Base-by-base conservation (phyloP, 129 eudicot genomes). In the Artemisia tridentata region DNA sequence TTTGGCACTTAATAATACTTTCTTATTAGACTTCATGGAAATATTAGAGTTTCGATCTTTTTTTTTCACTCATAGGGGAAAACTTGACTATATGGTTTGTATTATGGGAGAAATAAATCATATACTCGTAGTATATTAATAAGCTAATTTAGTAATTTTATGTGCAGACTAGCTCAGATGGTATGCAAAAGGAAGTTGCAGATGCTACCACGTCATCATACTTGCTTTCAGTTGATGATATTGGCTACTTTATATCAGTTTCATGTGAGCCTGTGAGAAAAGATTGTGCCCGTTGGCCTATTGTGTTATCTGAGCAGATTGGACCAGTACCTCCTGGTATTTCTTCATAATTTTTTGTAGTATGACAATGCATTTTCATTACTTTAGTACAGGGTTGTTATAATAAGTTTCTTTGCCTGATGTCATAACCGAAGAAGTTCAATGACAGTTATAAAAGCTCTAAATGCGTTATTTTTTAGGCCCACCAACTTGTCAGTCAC, bases 241-340 rank as follows among this genome's bases (percentile, higher is more conserved):
- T 90, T 81, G 91, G 96, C 50, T 87, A 49, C 78, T 85, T 83
- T 57, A 38, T 93, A 74, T 93, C 91, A 18, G 96, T 88, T 69
- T 90, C 96, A 47, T 93, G 99, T 68, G 99, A 90, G 79, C 97
- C 97, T 4, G 78, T 90, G 23, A 88, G 99, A 83, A 90, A 75
- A 75, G 99, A 93, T 60, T 58, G 88, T 84, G 99, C 96, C 38
- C 92, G 91, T 76, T 97, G 99, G 67, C 89, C 99, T 52, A 80
- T 75, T 41, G 84, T 90, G 51, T 71, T 88, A 72, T 93, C 99
- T 65, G 92, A 90, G 81, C 87, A 83, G 69, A 68, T 82, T 81
- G 99, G 97, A 84, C 96, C 96, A 47, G 72, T 90, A 73, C 68
- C 86, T 50, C 88, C 97, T 23, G 97, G 99, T 90, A 84, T 52